Base-by-base conservation (phyloP, 352 stramenopile genomes). In the Phytopythium chamaehyphon region DNA sequence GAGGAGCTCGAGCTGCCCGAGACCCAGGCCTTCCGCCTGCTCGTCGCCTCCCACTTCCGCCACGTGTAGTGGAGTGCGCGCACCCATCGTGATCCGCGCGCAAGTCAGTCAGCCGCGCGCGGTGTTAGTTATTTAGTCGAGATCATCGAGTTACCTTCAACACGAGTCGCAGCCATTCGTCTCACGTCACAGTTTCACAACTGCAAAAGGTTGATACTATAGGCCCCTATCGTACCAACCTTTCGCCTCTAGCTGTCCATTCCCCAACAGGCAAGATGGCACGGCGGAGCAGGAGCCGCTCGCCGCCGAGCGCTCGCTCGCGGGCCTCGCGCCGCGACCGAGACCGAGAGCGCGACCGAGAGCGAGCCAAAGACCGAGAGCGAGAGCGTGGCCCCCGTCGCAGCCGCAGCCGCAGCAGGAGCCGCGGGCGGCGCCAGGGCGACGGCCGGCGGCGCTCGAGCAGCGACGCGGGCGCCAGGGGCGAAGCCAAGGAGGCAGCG, bases 1-100 rank as follows among this genome's bases (percentile, higher is more conserved):
- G 46, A 70, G 26, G 51, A 80, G 45, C 58, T 64, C 31, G 26
- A 58, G 26, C 56, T 77, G 26, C 62, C 84, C 49, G 76, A 89
- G 59, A 59, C 87, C 52, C 49, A 73, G 15, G 68, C 71, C 37
- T 91, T 91, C 60, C 65, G 70, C n/a, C 61, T 72, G 23, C 64
- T 83, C 33, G 45, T 82, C 3, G 59, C 59, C 22, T 75, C 64
- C 22, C 67, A 76, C 55, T 76, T 73, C 50, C 59, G 67, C 23
- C 40, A 44, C 46, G 5, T 2, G 3, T 53, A 53, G 47, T 6
- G 7, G 3, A 8, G 23, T 14, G 28, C 28, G 28, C 28, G 28
- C 28, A 10, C 28, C 28, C 5, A 33, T n/a, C n/a, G 28, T 9
- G 9, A 33, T 5, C 28, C 5, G 28, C 28, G 28, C 28, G 28